Percentiles rank a stretch among this genome's conserved stretches.
Conservation (phyloP, 2,329 filamentous ascomycete genomes). For the Dactylellina sp. region DNA sequence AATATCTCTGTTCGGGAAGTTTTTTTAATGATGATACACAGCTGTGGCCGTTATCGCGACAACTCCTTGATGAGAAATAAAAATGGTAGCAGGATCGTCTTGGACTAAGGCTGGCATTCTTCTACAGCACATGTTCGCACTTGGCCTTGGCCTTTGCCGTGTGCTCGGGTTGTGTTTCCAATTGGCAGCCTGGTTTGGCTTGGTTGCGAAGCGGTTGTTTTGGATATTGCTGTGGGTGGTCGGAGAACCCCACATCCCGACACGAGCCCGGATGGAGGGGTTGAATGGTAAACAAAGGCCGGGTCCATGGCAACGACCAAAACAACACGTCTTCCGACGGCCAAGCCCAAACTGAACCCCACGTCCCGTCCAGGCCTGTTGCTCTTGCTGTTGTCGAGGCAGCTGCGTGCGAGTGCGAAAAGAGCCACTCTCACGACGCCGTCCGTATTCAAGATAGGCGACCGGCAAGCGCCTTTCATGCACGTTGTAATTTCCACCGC, state of each 20-base stretch:
- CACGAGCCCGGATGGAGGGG: slow-evolving; percentile 35
- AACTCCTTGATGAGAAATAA: slow-evolving; percentile 35
- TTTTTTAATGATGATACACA: slow-evolving; percentile 42
- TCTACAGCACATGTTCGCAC: slow-evolving; percentile 3
- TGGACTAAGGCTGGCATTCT: slow-evolving; percentile 1
- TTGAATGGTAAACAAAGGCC: slow-evolving; percentile 39
- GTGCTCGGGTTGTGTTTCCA: slow-evolving; percentile 7
- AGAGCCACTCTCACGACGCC: slow-evolving; percentile 1
- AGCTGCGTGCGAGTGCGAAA: slow-evolving; percentile 1
- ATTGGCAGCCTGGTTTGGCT: slow-evolving; percentile 20
- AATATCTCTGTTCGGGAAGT: not conserved
- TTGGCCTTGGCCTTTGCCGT: not conserved
- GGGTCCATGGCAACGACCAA: slow-evolving; percentile 40
- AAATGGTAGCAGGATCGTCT: not conserved
- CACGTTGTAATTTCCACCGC: slow-evolving; percentile 40
- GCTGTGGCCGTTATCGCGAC: slow-evolving; percentile 33
- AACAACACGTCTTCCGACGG: slow-evolving; percentile 56
- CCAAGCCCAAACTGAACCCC: slow-evolving; percentile 21
- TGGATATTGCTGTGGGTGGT: slow-evolving; percentile 35
- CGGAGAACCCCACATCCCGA: slow-evolving; percentile 47
- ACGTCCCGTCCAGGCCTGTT: slow-evolving; percentile 3
- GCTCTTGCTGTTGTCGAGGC: slow-evolving; percentile 16
- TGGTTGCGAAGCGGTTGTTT: slow-evolving; percentile 38
- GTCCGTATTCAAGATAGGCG: slow-evolving; percentile 26
- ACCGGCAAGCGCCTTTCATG: slow-evolving; percentile 54